These are phyloP conservation scores for Colletotrichum sublineola DNA, from an alignment of 2,329 filamentous ascomycete genomes.

Conservation along the genomic window DNA sequence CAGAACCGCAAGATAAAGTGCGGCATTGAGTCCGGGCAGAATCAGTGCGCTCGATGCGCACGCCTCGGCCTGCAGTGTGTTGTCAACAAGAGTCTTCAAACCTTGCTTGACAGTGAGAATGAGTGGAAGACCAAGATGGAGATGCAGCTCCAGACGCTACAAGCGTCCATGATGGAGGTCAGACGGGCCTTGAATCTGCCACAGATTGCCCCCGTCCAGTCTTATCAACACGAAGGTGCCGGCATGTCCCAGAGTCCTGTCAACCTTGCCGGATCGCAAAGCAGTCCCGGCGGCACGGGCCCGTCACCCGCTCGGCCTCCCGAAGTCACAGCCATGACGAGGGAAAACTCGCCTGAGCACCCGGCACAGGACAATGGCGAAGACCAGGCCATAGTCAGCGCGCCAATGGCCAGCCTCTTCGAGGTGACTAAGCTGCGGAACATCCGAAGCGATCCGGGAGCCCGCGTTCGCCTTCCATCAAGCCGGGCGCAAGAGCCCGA, in stretches of 20 bases:
- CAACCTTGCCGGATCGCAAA: conserved; percentile 34
- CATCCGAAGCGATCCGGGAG: conserved; percentile 50
- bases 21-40: conserved; percentile 59
- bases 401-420: conserved; percentile 52
- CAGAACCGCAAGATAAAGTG: conserved; percentile 69
- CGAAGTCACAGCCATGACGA: conserved; percentile 49
- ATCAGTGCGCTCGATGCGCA: conserved; percentile 62
- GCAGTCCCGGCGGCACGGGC: conserved; percentile 41
- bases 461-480: conserved; percentile 36
- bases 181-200: conserved; percentile 45
- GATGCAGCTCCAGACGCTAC: conserved; percentile 46
- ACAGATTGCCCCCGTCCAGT: conserved; percentile 19
- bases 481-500: conserved; percentile 44
- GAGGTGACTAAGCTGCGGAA: conserved; percentile 52
- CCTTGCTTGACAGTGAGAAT: conserved; percentile 66
- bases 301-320: conserved; percentile 43
- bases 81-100: conserved; percentile 68
- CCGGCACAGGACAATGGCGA: conserved; percentile 43
- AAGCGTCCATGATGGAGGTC: conserved; percentile 47
- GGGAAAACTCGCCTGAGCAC: conserved; percentile 50
- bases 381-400: conserved; percentile 49
- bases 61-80: conserved; percentile 65
- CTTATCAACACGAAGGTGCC: conserved; percentile 16
- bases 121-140: conserved; percentile 55
- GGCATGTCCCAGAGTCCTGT: conserved; percentile 39